phyloP scores from a whole-genome alignment of 441 rosid genomes.

The Jatropha podagrica region DNA sequence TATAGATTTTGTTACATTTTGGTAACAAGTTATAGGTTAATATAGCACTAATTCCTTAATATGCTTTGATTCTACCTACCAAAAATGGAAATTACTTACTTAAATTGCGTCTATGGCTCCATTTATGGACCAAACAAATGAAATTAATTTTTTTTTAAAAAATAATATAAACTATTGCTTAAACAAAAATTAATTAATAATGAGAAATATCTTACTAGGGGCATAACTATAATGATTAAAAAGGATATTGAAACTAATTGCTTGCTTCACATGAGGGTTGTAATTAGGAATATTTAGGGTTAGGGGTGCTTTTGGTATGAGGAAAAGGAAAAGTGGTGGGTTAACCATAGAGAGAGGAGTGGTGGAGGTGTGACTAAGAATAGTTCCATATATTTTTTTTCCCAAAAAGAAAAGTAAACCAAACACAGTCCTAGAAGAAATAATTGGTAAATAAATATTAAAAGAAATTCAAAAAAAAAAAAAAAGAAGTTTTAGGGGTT shows the following conservation, averaged over 20 bases:
- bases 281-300: conserved; percentile 14
- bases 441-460: not conserved
- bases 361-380: conserved; percentile 11
- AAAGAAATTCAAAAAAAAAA: conserved; percentile 17
- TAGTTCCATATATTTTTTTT: not conserved
- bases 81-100: too few relatives aligned
- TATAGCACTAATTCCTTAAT: not conserved
- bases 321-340: conserved; percentile 16
- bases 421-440: not conserved
- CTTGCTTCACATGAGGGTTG: conserved; percentile 24
- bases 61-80: not conserved
- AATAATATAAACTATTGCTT: not conserved
- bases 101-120: too few relatives aligned
- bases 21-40: conserved; percentile 12
- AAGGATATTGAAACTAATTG: conserved; percentile 27
- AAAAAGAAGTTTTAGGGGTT: conserved; percentile 10
- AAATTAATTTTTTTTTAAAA: too few relatives aligned
- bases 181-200: not conserved
- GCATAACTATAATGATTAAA: not conserved
- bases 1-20: conserved; percentile 3
- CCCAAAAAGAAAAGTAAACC: too few relatives aligned
- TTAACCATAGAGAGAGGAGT: not conserved
- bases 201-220: not conserved
- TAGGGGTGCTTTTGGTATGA: conserved; percentile 15
- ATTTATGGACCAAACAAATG: too few relatives aligned